Base-by-base conservation (phyloP, 345 rosid species). In the Orychophragmus violaceus region DNA sequence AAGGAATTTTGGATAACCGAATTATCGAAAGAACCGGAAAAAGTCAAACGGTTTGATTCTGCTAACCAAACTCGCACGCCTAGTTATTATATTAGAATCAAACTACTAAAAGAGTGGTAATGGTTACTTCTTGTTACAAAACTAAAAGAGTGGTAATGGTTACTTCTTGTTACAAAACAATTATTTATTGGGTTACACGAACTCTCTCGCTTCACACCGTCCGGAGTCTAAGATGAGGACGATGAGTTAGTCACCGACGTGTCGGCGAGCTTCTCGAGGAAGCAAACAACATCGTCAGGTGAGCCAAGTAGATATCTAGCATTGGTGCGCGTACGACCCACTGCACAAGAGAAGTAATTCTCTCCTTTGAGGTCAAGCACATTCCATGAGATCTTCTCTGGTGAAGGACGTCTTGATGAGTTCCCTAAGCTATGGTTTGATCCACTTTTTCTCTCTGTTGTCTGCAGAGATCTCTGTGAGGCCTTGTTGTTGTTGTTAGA, bases 301-400 rank as follows among this genome's bases (percentile, higher is more conserved):
- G 99, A 87, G 13, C 69, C 76, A 48, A 91, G 81, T 44, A 74
- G 56, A 60, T 87, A 95, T 8, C 99, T 83, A 48, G 99, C 99
- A 66, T 46, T 83, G 10, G 99, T 86, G 1, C 94, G 89, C 5
- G 81, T 77, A 59, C 99, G 83, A 11, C 95, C 96, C 3, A 95
- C 99, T 0, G 99, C 81, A 35, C 97, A 89, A 8, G 99, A 95
- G 82, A 95, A 95, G 78, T 95, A 95, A 74, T 95, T 91, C 51
- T 91, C 97, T 52, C 89, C 92, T 74, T 89, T 95, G 66, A 95
- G 97, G 79, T 95, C 99, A 37, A 95, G 99, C 74, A 95, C 97
- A 36, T 86, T 95, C 95, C 95, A 89, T 6, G 99, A 86, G 28
- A 77, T 86, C 76, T 84, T 95, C 56, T 91, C 99, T 0, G 86